Base-by-base conservation (phyloP, 306 rosid species). In the Acacia melanoxylon region DNA sequence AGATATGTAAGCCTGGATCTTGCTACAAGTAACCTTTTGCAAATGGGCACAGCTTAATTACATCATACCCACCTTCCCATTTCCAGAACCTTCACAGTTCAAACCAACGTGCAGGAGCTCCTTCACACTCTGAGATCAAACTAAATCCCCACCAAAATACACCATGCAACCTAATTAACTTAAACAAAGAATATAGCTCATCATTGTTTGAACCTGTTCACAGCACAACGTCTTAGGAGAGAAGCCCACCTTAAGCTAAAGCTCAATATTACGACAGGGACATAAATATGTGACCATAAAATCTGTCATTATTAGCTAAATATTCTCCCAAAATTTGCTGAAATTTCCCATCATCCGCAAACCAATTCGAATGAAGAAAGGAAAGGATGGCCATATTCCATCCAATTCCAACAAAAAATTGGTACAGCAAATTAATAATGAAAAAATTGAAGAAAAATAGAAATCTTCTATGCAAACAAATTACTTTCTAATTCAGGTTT, bases 51-150 rank as follows among this genome's bases (percentile, higher is more conserved):
- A 70, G 72, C 45, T 72, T 83, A 62, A 51, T 63, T 58, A 78
- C 59, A 52, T 78, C 75, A 65, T 65, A 66, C 33, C 80, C 71
- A 63, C 75, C 83, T 63, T 78, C 51, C 75, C 74, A 15, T 72
- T 72, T 40, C 69, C 79, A 62, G 49, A 62, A 70, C 41, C 69
- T 25, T 49, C n/a, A n/a, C n/a, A n/a, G n/a, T n/a, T n/a, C 22
- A 37, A 51, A 68, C 52, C 41, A 79, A 40, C 42, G 44, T 16
- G 44, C 33, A 25, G 6, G 40, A 68, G 44, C 27, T 78, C 68
- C 52, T 14, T 20, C 68, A 22, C 71, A 66, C 51, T 35, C 41
- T 37, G 33, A 52, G 33, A 52, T 19, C 56, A 19, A 77, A 59
- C 68, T 40, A 40, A 41, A 40, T 61, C 4, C 62, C 56, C 7